phyloP scores from a whole-genome alignment of 2,329 filamentous ascomycete genomes.

The Ceratocystiopsis brevicomis region DNA sequence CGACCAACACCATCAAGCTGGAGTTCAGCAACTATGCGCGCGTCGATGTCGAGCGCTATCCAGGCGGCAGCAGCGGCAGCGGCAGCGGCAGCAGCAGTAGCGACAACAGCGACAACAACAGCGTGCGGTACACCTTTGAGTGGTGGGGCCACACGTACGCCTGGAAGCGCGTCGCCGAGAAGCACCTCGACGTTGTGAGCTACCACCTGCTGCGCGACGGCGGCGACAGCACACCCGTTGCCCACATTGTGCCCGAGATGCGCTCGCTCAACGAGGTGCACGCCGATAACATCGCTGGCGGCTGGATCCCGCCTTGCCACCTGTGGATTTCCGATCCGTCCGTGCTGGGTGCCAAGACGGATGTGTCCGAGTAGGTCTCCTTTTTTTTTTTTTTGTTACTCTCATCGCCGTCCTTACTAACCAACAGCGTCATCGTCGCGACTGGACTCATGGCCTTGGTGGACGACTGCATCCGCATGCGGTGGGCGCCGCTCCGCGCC shows the following conservation, averaged over 20 bases:
- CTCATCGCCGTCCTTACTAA: background rate
- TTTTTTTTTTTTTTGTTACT: constrained; percentile 2
- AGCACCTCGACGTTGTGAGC: constrained; percentile 48
- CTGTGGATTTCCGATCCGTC: constrained; percentile 71
- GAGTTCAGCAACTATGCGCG: constrained; percentile 97
- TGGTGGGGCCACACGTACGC: constrained; percentile 80
- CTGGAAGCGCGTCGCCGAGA: constrained; percentile 60
- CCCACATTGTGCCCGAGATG: constrained; percentile 69
- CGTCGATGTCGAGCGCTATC: constrained; percentile 51
- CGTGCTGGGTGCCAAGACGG: constrained; percentile 50
- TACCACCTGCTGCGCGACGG: constrained; percentile 63
- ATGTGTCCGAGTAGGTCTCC: constrained; percentile 59
- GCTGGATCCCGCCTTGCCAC: constrained; percentile 78
- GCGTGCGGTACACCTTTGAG: constrained; percentile 71
- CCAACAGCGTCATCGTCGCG: constrained; percentile 57
- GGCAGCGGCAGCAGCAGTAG: background rate
- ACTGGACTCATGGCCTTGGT: constrained; percentile 79
- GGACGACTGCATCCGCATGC: constrained; percentile 75
- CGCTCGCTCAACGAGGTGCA: constrained; percentile 50
- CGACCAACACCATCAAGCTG: constrained; percentile 66
- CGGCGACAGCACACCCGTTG: constrained; percentile 38
- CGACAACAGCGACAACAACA: background rate
- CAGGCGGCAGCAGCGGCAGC: background rate
- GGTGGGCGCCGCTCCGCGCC: constrained; percentile 35
- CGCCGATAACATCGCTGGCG: constrained; percentile 59